These are phyloP conservation scores for Mollisiaceae sp. DNA, from an alignment of 2,329 filamentous ascomycete species.

Conservation along the genomic window DNA sequence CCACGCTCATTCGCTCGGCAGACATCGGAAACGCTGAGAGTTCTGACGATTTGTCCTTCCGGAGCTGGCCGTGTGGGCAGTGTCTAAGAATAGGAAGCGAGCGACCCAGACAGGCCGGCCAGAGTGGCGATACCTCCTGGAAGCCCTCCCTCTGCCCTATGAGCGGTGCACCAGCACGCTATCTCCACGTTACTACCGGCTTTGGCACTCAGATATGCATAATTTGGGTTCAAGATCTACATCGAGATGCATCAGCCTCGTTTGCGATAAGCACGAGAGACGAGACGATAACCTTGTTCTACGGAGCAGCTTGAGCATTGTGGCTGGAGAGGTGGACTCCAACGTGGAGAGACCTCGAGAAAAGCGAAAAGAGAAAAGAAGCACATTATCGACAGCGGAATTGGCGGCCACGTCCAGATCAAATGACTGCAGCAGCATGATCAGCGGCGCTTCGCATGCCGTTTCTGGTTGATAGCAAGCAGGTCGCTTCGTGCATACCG, in stretches of 20 bases:
- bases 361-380: no score
- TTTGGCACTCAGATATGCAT: neutral
- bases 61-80: neutral
- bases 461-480: neutral
- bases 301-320: neutral
- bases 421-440: neutral
- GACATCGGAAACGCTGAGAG: neutral
- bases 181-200: constrained; percentile 7
- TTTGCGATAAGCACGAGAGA: constrained; percentile 2
- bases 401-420: neutral
- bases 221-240: neutral
- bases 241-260: constrained; percentile 7
- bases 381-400: no score
- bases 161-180: neutral
- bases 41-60: neutral
- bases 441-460: neutral
- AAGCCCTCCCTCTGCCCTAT: neutral
- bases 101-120: neutral
- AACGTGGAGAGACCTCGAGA: neutral
- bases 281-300: constrained; percentile 2
- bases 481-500: no score
- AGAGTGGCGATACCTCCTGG: neutral
- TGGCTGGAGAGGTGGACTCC: neutral
- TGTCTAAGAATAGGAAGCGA: neutral
- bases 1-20: neutral